A percentile compares a stretch with the other conserved stretches of the same genome.
These are phyloP conservation scores for Stenogyne calaminthoides DNA, from an alignment of 305 asterid species.

Conservation along the genomic window DNA sequence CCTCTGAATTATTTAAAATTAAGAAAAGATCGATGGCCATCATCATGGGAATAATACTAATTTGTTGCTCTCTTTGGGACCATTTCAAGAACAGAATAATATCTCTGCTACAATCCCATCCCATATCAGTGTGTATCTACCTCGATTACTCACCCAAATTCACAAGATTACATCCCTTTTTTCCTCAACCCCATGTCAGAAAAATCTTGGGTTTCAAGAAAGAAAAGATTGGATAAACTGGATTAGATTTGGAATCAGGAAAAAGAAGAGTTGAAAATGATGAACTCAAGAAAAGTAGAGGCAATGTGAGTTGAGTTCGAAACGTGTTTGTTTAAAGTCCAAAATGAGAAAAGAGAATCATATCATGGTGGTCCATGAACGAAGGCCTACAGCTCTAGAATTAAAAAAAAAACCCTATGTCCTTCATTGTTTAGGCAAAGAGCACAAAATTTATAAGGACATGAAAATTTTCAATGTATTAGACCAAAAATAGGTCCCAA, in stretches of 20 bases:
- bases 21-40: constrained; percentile 26
- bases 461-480: constrained; percentile 25
- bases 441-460: neutral
- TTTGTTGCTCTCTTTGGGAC: constrained; percentile 38
- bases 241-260: constrained; percentile 12
- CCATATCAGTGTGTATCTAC: constrained; percentile 46
- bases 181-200: constrained; percentile 22
- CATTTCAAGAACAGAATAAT: constrained; percentile 43
- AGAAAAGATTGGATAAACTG: constrained; percentile 10
- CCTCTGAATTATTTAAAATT: neutral
- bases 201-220: constrained; percentile 11
- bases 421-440: constrained; percentile 26
- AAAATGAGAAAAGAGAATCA: constrained; percentile 35
- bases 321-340: constrained; percentile 32
- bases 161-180: constrained; percentile 30
- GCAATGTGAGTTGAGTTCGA: constrained; percentile 17
- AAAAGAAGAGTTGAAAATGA: constrained; percentile 22
- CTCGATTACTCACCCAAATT: constrained; percentile 38
- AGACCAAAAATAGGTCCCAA: constrained; percentile 43
- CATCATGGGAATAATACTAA: constrained; percentile 28
- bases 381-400: neutral
- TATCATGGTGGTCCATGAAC: constrained; percentile 40
- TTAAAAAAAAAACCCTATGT: constrained; percentile 11
- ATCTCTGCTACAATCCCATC: constrained; percentile 39
- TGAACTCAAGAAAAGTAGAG: constrained; percentile 15